Conservation (phyloP, 139 green algal species). For the Zygnema circumcarinatum region DNA sequence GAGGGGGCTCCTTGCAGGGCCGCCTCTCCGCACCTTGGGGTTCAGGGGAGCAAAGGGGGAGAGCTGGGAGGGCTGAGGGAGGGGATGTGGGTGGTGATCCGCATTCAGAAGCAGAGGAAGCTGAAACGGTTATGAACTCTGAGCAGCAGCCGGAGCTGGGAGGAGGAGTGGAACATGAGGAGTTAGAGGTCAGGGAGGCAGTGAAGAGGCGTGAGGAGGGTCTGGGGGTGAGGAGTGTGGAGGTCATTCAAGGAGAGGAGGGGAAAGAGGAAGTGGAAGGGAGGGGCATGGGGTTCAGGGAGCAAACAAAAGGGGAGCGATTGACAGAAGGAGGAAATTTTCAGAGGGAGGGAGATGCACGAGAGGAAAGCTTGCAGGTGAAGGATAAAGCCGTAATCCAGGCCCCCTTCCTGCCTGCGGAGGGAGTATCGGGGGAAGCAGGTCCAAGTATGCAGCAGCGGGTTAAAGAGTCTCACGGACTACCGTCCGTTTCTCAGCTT, state of each 20-base stretch:
- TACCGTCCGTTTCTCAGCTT: constrained; percentile 39
- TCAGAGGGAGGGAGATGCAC: not conserved
- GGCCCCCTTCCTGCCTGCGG: no score
- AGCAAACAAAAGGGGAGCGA: not conserved
- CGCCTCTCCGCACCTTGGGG: no score
- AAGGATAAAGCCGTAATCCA: no score
- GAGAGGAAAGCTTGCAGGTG: no score
- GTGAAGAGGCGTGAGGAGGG: not conserved
- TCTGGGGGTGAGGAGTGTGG: not conserved
- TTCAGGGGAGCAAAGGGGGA: no score
- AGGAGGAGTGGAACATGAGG: not conserved
- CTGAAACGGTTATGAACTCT: not conserved
- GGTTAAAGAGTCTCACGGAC: no score
- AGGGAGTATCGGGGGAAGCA: no score
- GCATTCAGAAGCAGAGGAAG: not conserved
- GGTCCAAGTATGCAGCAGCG: no score
- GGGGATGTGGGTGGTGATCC: not conserved
- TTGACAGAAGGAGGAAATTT: not conserved
- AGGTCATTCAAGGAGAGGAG: not conserved
- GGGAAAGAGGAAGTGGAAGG: not conserved
- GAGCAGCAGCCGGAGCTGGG: not conserved
- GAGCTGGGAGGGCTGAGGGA: no score
- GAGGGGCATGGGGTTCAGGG: not conserved
- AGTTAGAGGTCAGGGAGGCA: not conserved
- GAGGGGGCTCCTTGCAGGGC: no score